phyloP scores from a whole-genome alignment of 164 flowering plant species.

The Akebia trifoliata region DNA sequence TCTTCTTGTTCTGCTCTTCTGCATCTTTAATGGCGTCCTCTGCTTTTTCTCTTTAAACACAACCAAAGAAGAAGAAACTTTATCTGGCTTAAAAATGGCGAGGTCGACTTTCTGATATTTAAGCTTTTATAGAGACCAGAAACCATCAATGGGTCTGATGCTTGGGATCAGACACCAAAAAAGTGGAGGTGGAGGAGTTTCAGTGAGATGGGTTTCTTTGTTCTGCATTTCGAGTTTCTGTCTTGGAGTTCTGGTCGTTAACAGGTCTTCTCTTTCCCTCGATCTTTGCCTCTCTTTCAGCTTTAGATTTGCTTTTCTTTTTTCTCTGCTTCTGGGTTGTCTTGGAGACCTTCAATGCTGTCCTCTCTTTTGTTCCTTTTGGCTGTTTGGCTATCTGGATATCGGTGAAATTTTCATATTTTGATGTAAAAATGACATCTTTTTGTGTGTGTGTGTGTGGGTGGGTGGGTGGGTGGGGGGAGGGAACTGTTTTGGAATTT shows the following conservation, averaged over 20 bases:
- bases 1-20: constrained; percentile 3
- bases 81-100: constrained; percentile 1
- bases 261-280: constrained; percentile 44
- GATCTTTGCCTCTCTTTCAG: constrained; percentile 1
- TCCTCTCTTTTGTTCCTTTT: not conserved
- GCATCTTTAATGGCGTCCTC: not conserved
- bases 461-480: too few species aligned
- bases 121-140: not conserved
- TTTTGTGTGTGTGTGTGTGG: too few species aligned
- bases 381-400: not conserved
- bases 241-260: constrained; percentile 58
- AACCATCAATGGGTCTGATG: constrained; percentile 25
- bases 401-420: not conserved
- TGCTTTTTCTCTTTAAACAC: not conserved
- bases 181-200: constrained; percentile 43
- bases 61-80: not conserved
- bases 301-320: not conserved
- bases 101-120: constrained; percentile 9
- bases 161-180: constrained; percentile 35
- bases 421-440: not conserved
- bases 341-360: not conserved
- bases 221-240: constrained; percentile 79
- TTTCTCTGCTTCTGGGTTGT: not conserved
- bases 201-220: constrained; percentile 61
- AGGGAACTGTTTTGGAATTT: not conserved